Conservation (phyloP, 208 protist species). For the Tritrichomonas musculus region DNA sequence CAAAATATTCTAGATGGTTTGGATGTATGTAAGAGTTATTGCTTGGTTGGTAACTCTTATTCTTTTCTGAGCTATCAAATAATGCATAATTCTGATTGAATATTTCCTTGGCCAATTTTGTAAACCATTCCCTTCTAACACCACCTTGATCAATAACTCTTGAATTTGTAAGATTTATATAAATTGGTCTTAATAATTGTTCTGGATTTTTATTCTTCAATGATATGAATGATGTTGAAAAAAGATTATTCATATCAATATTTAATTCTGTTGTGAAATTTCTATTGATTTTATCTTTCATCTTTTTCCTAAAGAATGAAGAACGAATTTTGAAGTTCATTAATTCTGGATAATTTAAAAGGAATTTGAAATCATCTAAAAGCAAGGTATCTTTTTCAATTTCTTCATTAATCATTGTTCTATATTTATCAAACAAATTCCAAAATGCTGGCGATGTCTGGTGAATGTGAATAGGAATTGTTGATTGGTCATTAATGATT, state of each 20-base stretch:
- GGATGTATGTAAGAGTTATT: conserved; percentile 82
- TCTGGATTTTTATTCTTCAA: background rate
- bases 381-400: background rate
- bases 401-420: background rate
- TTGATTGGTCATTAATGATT: too few relatives aligned
- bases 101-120: conserved; percentile 32
- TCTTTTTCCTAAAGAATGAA: background rate
- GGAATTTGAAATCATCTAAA: background rate
- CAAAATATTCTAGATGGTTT: conserved; percentile 90
- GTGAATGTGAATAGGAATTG: too few relatives aligned
- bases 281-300: background rate
- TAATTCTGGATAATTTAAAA: background rate
- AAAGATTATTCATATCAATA: background rate
- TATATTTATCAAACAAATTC: background rate
- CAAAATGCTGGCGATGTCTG: background rate
- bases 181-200: background rate
- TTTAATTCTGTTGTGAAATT: background rate
- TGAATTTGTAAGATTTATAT: conserved; percentile 40
- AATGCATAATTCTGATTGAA: conserved; percentile 45
- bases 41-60: conserved; percentile 79
- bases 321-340: background rate
- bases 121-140: conserved; percentile 45
- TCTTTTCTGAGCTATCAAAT: conserved; percentile 39
- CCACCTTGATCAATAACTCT: conserved; percentile 42
- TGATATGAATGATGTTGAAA: background rate